Evolutionary conservation across 164 flowering plant genomes (phyloP).

Genomic region (Umbilicus rupestris): DNA sequence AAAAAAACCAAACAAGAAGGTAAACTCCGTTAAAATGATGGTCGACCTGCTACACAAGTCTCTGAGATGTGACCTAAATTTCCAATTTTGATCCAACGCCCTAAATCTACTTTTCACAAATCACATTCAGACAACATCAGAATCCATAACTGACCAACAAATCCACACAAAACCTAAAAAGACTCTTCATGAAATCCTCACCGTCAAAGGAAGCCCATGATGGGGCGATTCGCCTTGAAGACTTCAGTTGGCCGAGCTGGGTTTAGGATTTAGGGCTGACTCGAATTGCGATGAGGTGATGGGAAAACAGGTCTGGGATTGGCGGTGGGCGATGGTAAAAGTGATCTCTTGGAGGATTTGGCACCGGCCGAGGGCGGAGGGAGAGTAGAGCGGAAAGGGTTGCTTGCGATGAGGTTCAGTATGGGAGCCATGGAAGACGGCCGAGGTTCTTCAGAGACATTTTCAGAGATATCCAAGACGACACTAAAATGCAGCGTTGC

Average conservation of each 20-base stretch:
- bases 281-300: background rate
- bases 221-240: conserved; percentile 4
- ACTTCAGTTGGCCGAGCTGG: background rate
- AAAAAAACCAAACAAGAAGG: too few relatives aligned
- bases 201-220: conserved; percentile 42
- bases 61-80: too few relatives aligned
- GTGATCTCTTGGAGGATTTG: background rate
- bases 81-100: background rate
- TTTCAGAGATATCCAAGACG: too few relatives aligned
- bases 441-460: background rate
- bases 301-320: background rate
- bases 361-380: background rate
- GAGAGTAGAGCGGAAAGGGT: background rate
- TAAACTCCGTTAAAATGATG: too few relatives aligned
- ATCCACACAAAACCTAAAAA: too few relatives aligned
- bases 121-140: too few relatives aligned
- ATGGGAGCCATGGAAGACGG: background rate
- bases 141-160: conserved; percentile 92
- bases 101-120: background rate
- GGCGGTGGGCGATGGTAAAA: too few relatives aligned
- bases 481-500: too few relatives aligned
- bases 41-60: too few relatives aligned
- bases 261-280: background rate
- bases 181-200: conserved; percentile 40
- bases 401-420: background rate